These are phyloP conservation scores for Iberis pinnata DNA, from an alignment of 345 rosid genomes.

Conservation along the genomic window DNA sequence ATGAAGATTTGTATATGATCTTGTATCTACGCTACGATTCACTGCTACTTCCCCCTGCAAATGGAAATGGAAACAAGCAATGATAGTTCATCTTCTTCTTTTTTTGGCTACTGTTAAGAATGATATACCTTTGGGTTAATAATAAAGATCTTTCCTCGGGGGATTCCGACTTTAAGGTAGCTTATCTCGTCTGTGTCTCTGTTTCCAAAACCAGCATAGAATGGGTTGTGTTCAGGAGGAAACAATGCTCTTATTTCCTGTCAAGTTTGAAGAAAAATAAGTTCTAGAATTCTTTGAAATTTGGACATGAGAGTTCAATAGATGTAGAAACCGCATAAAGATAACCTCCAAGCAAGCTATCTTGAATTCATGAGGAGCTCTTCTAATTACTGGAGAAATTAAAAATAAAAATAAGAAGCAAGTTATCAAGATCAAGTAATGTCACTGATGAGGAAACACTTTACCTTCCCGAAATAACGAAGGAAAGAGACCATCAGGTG, in stretches of 20 bases:
- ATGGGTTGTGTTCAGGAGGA: slow-evolving; percentile 83
- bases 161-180: slow-evolving; percentile 95
- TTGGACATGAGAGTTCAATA: slow-evolving; percentile 11
- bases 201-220: slow-evolving; percentile 99
- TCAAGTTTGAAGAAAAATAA: not conserved
- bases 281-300: no score
- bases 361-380: slow-evolving; percentile 99
- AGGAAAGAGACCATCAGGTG: slow-evolving; percentile 97
- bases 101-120: not conserved
- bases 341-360: slow-evolving; percentile 97
- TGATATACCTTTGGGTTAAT: slow-evolving; percentile 83
- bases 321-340: slow-evolving; percentile 14
- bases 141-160: slow-evolving; percentile 84
- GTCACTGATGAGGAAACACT: slow-evolving; percentile 8
- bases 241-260: slow-evolving; percentile 86
- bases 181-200: slow-evolving; percentile 95
- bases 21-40: slow-evolving; percentile 68
- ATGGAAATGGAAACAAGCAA: no score
- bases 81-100: no score
- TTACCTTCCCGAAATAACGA: slow-evolving; percentile 90
- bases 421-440: not conserved
- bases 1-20: slow-evolving; percentile 73
- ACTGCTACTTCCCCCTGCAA: slow-evolving; percentile 92
- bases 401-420: not conserved
- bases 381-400: slow-evolving; percentile 70